Evolutionary conservation across 805 yeast genomes (phyloP).

Genomic region (Schizosaccharomyces lindneri): DNA sequence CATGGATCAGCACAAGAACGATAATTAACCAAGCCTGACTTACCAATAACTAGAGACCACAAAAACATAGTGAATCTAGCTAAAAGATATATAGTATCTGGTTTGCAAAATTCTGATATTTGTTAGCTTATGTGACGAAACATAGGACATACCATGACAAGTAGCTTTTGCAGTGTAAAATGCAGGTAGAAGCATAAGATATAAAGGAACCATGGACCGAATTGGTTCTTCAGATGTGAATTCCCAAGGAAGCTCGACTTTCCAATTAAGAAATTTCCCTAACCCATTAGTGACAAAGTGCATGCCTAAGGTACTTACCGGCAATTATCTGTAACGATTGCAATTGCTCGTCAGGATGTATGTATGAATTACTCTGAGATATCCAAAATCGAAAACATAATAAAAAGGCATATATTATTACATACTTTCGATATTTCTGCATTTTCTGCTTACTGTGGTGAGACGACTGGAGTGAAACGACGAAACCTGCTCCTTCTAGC

Average conservation of each 20-base stretch:
- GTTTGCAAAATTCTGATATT: neutral
- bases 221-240: conserved; percentile 32
- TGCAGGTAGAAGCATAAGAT: neutral
- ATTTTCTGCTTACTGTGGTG: neutral
- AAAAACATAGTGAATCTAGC: neutral
- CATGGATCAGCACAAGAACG: neutral
- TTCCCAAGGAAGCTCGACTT: conserved; percentile 57
- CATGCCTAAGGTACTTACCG: conserved; percentile 8
- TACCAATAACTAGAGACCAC: neutral
- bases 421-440: neutral
- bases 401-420: neutral
- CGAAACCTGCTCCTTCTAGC: neutral
- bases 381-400: conserved; percentile 23
- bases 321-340: conserved; percentile 65
- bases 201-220: conserved; percentile 38
- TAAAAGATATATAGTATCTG: neutral
- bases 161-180: neutral
- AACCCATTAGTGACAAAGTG: neutral
- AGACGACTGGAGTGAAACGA: neutral
- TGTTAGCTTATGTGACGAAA: neutral
- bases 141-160: neutral
- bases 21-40: neutral
- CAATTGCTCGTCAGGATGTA: conserved; percentile 95
- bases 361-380: conserved; percentile 51
- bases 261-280: conserved; percentile 19